These are phyloP conservation scores for Suillus fuscotomentosus DNA, from an alignment of 768 basidiomycete genomes.

Conservation along the genomic window DNA sequence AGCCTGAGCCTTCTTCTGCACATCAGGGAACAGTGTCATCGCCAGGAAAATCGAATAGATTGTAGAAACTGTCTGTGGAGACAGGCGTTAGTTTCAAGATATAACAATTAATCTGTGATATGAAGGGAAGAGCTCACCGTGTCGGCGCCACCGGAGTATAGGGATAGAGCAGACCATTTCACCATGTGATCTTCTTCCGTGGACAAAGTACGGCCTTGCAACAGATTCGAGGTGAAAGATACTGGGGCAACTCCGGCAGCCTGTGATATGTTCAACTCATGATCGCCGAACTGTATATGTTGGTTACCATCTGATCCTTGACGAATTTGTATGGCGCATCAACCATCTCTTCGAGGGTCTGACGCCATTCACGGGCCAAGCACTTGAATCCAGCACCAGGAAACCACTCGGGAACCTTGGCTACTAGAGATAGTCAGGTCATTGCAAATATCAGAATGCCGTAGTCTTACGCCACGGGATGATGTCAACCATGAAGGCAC, in stretches of 20 bases:
- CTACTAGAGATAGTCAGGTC: conserved; percentile 25
- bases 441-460: neutral
- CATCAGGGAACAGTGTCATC: conserved; percentile 55
- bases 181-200: neutral
- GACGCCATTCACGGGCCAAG: conserved; percentile 53
- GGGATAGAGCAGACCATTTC: conserved; percentile 37
- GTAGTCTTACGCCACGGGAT: conserved; percentile 39
- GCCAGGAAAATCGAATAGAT: conserved; percentile 63
- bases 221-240: conserved; percentile 54
- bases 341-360: conserved; percentile 54
- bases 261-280: conserved; percentile 30
- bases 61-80: conserved; percentile 55
- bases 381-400: conserved; percentile 55
- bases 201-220: conserved; percentile 35
- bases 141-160: conserved; percentile 56
- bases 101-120: neutral
- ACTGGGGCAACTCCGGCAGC: conserved; percentile 43
- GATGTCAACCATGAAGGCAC: conserved; percentile 49
- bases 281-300: neutral
- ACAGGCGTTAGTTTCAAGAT: neutral
- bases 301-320: conserved; percentile 56
- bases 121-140: conserved; percentile 25
- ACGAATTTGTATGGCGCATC: conserved; percentile 55
- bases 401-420: conserved; percentile 52
- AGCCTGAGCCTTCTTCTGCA: conserved; percentile 56